Percentiles rank a stretch among this genome's conserved stretches.
Evolutionary conservation across 2,329 filamentous ascomycete genomes (phyloP).

Genomic region (Cephalotrichum gorgonifer): DNA sequence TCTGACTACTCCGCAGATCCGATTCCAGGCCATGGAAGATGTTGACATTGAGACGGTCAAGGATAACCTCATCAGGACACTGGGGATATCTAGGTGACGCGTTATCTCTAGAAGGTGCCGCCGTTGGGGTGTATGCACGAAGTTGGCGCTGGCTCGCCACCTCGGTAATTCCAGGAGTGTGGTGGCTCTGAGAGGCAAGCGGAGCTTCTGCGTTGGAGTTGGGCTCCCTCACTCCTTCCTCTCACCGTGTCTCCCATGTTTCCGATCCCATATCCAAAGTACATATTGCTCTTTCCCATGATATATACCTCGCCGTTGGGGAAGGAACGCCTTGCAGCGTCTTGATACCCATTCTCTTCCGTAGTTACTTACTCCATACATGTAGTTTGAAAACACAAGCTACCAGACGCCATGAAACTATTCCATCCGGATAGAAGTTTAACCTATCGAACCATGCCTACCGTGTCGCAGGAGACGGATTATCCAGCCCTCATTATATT

Average conservation of each 20-base stretch:
- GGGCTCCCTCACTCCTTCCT: too few relatives aligned
- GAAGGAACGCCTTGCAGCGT: not conserved
- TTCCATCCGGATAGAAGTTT: not conserved
- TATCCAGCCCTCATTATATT: slow-evolving; percentile 2
- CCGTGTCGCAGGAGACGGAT: not conserved
- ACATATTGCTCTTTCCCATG: not conserved
- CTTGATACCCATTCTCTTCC: not conserved
- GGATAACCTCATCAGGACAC: slow-evolving; percentile 44
- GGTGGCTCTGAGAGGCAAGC: not conserved
- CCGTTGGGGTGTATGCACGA: not conserved
- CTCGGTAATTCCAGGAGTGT: not conserved
- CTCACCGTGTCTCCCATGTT: not conserved
- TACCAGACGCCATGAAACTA: not conserved
- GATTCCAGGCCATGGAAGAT: slow-evolving; percentile 55
- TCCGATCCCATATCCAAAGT: not conserved
- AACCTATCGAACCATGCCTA: not conserved
- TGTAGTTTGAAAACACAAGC: not conserved
- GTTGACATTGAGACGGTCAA: slow-evolving; percentile 47
- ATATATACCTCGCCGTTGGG: not conserved
- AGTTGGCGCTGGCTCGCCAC: not conserved
- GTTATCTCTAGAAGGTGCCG: slow-evolving; percentile 7
- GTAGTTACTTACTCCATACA: not conserved
- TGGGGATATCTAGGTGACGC: slow-evolving; percentile 22
- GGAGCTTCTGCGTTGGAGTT: not conserved
- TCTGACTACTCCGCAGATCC: slow-evolving; percentile 36